Evolutionary conservation across 1,139 yeast genomes (phyloP), one percentile per base, ranked within the genome.

Genomic region (Magnusiomyces fungicola): DNA sequence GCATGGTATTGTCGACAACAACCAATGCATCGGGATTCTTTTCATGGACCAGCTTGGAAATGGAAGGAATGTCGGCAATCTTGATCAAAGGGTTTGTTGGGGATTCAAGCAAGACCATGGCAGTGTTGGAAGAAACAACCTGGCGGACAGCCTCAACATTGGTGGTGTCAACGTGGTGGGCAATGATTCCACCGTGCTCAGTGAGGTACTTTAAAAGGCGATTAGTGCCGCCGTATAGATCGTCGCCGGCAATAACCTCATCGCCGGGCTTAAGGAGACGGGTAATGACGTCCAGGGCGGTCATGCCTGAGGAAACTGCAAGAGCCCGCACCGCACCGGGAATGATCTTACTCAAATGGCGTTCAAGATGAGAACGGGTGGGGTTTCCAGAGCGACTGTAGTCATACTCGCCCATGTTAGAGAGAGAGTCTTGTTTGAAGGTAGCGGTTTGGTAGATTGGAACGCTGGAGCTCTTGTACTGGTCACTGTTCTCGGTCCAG

Each of bases 371-470:
- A 0, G 94, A 79, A 66, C 97, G 75, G 1, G 97, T 87, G 29
- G 97, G 97, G 66, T 89, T 89, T 2, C 97, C 97, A n/a, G 94
- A 83, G 61, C 97, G 74, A 0, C 97, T 87, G 66, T 89, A 89
- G 67, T 89, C 97, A 65, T 84, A 89, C 61, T 81, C 84, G 4
- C 94, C 92, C 84, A 84, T 80, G 58, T 83, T 81, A 41, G 79
- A 69, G 55, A 86, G 71, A 5, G 88, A 81, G 42, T 76, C 79
- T 66, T 87, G 94, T 67, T 88, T 89, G 70, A 90, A 90, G 10
- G 97, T 90, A 16, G 97, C 96, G 1, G 95, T 80, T 66, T 87
- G 95, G 68, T 90, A 90, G 49, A 90, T 74, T 7, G 97, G 97
- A 18, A 95, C 86, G 29, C 84, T 83, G 2, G 95, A 83, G 1